phyloP scores from a whole-genome alignment of 129 eudicot genomes.

The Flaveria linearis region DNA sequence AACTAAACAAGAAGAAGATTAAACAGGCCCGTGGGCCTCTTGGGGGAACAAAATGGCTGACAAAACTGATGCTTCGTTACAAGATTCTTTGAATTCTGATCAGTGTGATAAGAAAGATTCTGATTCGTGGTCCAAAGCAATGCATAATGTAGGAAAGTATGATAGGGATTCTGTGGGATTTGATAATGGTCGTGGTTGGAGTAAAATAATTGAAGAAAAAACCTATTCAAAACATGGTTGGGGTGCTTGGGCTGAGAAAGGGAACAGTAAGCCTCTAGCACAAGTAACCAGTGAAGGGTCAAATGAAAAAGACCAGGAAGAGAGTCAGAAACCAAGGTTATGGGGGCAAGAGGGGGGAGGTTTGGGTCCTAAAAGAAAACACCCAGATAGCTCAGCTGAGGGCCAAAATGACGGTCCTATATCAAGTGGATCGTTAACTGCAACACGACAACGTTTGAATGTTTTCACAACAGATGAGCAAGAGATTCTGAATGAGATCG shows the following conservation, averaged over 20 bases:
- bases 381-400: slow-evolving; percentile 42
- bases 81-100: slow-evolving; percentile 5
- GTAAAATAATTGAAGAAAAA: slow-evolving; percentile 29
- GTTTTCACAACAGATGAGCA: slow-evolving; percentile 67
- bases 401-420: slow-evolving; percentile 43
- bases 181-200: slow-evolving; percentile 27
- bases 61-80: slow-evolving; percentile 2
- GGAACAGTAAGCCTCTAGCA: no score
- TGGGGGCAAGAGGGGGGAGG: slow-evolving; percentile 44
- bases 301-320: slow-evolving; percentile 17
- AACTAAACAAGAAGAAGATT: not conserved
- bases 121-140: slow-evolving; percentile 15
- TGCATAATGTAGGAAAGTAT: not conserved
- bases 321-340: slow-evolving; percentile 22
- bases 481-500: slow-evolving; percentile 64
- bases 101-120: slow-evolving; percentile 15
- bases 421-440: slow-evolving; percentile 38
- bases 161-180: not conserved
- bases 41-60: slow-evolving; percentile 11
- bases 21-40: not conserved
- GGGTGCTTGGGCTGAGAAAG: no score
- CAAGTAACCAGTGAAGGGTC: not conserved
- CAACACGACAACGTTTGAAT: slow-evolving; percentile 55
- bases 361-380: slow-evolving; percentile 59
- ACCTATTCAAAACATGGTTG: not conserved